Evolutionary conservation across 2,329 filamentous ascomycete species (phyloP), one percentile per base, ranked within the genome.

Genomic region (Pestalotiopsis sp.): DNA sequence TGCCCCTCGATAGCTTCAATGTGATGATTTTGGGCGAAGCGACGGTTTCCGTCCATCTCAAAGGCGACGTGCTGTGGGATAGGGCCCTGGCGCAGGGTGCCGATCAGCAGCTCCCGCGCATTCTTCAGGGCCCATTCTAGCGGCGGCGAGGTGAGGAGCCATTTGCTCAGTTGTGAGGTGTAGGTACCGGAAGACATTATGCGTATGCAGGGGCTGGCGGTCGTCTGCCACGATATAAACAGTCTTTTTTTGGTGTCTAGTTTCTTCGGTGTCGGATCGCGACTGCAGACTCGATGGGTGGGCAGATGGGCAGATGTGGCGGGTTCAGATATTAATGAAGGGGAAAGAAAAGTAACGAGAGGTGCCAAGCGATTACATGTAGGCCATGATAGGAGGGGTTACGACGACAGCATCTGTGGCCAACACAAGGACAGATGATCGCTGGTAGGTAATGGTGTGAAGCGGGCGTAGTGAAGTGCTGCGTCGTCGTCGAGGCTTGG

Each of bases 1-100:
- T 99, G 96, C 27, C 96, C 96, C 81, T 99, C 95, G 41, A 98
- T 91, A 0, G 95, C 97, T 84, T 99, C 96, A 79, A 99, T 97
- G 72, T 95, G 91, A 82, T 96, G 94, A 71, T 87, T 92, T 70
- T 93, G 88, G 14, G 96, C 96, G 83, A 97, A 99, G 60, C 96
- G 92, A 76, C 96, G 86, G 82, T 99, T 99, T 68, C 96, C 96
- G 79, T 99, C 96, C 96, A 99, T 99, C 75, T 98, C 95, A 78
- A 99, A 99, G n/a, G 96, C 96, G 70, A 99, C 90, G 88, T 99
- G 96, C 77, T 94, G 91, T 11, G 96, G 96, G 67, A 99, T 92
- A 1, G 94, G 94, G 0, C 96, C 96, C 81, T 98, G 95, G 77
- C 91, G 91, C 66, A 98, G 83, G 64, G 95, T 92, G 67, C 94